These are phyloP conservation scores for Candida hungchunana DNA, from an alignment of 805 yeast genomes.

Conservation along the genomic window DNA sequence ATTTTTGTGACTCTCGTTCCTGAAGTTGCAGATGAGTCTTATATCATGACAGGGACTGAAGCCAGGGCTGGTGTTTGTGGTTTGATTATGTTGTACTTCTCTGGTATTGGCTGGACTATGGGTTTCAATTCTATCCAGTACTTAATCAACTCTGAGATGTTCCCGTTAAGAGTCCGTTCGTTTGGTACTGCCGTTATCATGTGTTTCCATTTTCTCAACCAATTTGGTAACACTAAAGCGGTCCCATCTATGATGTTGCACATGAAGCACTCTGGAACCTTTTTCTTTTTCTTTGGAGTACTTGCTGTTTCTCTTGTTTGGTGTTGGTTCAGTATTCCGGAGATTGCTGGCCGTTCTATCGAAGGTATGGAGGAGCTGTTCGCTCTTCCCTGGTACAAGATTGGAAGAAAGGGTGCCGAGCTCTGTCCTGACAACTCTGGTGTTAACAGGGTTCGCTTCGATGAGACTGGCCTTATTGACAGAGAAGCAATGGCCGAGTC, in stretches of 20 bases:
- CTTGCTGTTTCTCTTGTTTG: slow-evolving; percentile 34
- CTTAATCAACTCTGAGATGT: slow-evolving; percentile 49
- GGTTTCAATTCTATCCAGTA: slow-evolving; percentile 57
- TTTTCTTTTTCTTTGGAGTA: slow-evolving; percentile 45
- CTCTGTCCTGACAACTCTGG: slow-evolving; percentile 48
- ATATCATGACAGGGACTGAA: slow-evolving; percentile 29
- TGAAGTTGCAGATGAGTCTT: slow-evolving; percentile 33
- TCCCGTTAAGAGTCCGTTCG: slow-evolving; percentile 45
- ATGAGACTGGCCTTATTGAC: slow-evolving; percentile 9
- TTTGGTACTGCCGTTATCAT: slow-evolving; percentile 46
- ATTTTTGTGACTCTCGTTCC: slow-evolving; percentile 44
- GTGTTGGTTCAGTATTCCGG: slow-evolving; percentile 34
- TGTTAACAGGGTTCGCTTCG: slow-evolving; percentile 21
- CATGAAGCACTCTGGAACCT: slow-evolving; percentile 44
- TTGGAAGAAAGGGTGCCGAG: slow-evolving; percentile 49
- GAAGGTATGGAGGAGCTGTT: slow-evolving; percentile 35
- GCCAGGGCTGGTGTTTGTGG: slow-evolving; percentile 42
- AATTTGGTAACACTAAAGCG: slow-evolving; percentile 53
- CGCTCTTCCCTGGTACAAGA: slow-evolving; percentile 49
- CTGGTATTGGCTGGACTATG: slow-evolving; percentile 55
- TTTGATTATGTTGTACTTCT: slow-evolving; percentile 44
- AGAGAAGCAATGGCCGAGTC: slow-evolving; percentile 5
- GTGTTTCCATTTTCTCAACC: slow-evolving; percentile 53
- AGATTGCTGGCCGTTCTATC: slow-evolving; percentile 33
- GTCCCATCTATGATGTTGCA: slow-evolving; percentile 46